A percentile compares a stretch with the other conserved stretches of the same genome.
Conservation (phyloP, 306 rosid genomes). For the Glycine latifolia region DNA sequence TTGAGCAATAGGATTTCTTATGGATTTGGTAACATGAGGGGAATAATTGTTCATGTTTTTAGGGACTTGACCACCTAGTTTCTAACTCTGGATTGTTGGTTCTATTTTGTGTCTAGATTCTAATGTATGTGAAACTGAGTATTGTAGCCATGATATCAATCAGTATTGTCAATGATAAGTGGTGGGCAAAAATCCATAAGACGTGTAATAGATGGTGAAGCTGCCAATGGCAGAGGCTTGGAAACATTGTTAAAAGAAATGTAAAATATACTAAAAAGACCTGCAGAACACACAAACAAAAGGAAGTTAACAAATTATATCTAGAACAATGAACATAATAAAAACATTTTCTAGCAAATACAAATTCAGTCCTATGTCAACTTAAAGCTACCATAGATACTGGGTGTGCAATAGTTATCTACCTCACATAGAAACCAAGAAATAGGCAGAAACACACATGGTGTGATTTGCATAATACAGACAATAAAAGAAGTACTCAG, state of each 20-base stretch:
- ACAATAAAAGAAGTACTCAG: background rate
- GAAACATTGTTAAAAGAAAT: background rate
- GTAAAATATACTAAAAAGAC: background rate
- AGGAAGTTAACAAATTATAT: background rate
- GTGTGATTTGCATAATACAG: background rate
- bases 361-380: background rate
- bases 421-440: conserved; percentile 1
- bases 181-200: background rate
- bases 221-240: background rate
- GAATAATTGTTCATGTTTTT: too few relatives aligned
- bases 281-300: background rate
- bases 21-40: background rate
- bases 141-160: background rate
- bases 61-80: too few relatives aligned
- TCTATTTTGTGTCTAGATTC: background rate
- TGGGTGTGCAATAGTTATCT: background rate
- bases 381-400: background rate
- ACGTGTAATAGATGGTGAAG: background rate
- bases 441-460: background rate
- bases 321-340: background rate
- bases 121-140: conserved; percentile 12
- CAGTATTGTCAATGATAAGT: background rate
- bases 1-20: background rate
- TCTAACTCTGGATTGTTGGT: background rate
- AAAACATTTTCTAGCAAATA: background rate